Evolutionary conservation across 441 rosid genomes (phyloP).

Genomic region (Erysimum pusillum): DNA sequence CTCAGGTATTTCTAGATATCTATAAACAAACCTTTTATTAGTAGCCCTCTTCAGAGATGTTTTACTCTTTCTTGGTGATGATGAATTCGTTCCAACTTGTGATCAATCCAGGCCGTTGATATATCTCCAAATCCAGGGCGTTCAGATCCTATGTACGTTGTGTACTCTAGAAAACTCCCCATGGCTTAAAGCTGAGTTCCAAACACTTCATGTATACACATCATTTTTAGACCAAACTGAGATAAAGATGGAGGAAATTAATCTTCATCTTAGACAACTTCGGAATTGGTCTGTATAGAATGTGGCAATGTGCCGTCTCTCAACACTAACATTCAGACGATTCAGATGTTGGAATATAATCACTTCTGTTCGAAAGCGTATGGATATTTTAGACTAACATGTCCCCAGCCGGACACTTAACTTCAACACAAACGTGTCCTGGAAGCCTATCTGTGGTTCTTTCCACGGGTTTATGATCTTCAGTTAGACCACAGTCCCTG

Average conservation of each 20-base stretch:
- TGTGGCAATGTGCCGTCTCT: neutral
- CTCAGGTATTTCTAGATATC: conserved; percentile 63
- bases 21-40: conserved; percentile 13
- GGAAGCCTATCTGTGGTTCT: conserved; percentile 6
- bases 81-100: conserved; percentile 25
- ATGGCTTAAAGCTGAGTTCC: conserved; percentile 50
- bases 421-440: neutral
- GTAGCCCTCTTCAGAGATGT: neutral
- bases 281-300: neutral
- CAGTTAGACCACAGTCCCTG: neutral
- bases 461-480: conserved; percentile 1
- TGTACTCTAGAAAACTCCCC: conserved; percentile 75
- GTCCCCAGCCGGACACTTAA: neutral
- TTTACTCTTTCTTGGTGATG: neutral
- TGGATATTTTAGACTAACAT: neutral
- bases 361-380: neutral
- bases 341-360: neutral
- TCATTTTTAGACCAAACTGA: neutral
- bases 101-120: conserved; percentile 77
- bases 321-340: neutral
- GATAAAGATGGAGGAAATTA: neutral
- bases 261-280: neutral
- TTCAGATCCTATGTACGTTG: conserved; percentile 86
- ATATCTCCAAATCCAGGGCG: conserved; percentile 92
- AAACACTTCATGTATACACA: conserved; percentile 2